A percentile compares a stretch with the other conserved stretches of the same genome.
These are phyloP conservation scores for Blastobotrys malaysiensis DNA, from an alignment of 1,139 yeast genomes.

Conservation along the genomic window DNA sequence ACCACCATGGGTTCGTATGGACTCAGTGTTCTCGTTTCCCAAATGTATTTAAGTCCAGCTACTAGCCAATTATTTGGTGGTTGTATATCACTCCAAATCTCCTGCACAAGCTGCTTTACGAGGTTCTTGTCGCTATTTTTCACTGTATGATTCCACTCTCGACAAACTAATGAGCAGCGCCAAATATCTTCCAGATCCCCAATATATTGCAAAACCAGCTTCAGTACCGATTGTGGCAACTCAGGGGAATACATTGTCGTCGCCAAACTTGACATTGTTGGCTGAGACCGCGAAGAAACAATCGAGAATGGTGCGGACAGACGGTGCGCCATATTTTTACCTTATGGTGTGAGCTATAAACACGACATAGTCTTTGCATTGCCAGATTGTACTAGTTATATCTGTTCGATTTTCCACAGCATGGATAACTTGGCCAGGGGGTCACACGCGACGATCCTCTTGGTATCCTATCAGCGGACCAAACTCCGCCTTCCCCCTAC, in stretches of 20 bases:
- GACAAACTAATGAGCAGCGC: neutral
- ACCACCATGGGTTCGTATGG: neutral
- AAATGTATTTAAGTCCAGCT: neutral
- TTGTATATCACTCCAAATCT: neutral
- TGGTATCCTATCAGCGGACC: neutral
- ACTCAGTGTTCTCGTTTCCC: neutral
- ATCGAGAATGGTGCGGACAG: neutral
- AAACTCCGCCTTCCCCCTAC: neutral
- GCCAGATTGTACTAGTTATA: neutral
- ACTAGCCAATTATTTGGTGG: neutral
- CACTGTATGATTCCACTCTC: constrained; percentile 1
- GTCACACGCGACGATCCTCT: neutral
- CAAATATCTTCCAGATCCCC: neutral
- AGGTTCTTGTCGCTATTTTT: neutral
- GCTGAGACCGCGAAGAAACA: neutral
- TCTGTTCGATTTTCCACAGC: neutral
- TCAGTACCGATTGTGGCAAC: neutral
- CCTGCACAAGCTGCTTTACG: neutral
- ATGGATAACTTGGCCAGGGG: neutral
- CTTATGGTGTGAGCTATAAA: neutral
- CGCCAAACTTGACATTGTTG: neutral
- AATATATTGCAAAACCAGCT: neutral
- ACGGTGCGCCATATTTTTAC: neutral
- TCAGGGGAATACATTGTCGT: neutral
- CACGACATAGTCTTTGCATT: neutral